Evolutionary conservation across 2,329 filamentous ascomycete species (phyloP).

Genomic region (Aspergillus vadensis): DNA sequence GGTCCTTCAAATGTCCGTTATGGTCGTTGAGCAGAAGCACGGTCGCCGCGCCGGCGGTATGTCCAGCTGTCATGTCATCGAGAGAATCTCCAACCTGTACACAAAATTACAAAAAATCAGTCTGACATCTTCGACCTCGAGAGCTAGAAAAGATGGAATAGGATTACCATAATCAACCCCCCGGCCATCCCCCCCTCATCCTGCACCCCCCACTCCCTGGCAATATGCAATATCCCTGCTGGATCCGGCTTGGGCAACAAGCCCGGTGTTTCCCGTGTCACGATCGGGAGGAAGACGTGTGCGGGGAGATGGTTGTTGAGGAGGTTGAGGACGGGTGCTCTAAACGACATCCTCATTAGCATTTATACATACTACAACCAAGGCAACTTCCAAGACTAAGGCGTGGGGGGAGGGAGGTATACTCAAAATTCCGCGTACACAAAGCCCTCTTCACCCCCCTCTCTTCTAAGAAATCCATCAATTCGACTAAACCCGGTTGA

Average conservation of each 20-base stretch:
- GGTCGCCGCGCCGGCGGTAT: conserved; percentile 80
- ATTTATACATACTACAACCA: too few relatives aligned
- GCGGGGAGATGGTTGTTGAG: conserved; percentile 71
- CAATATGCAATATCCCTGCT: conserved; percentile 84
- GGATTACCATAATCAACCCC: conserved; percentile 41
- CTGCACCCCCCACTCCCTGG: conserved; percentile 68
- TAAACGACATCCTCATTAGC: conserved; percentile 16
- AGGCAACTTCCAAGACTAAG: too few relatives aligned
- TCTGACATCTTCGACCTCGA: neutral
- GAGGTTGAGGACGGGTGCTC: conserved; percentile 47
- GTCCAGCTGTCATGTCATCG: conserved; percentile 90
- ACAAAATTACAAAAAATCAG: neutral
- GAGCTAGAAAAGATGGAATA: neutral
- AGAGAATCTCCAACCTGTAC: conserved; percentile 69
- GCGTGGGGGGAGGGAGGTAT: conserved; percentile 31
- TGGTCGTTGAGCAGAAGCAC: conserved; percentile 84
- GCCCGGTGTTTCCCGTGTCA: conserved; percentile 76
- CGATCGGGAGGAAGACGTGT: conserved; percentile 72
- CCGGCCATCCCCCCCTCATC: conserved; percentile 42
- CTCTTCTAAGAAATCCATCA: conserved; percentile 81
- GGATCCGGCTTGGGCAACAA: conserved; percentile 77
- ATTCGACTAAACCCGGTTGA: conserved; percentile 72
- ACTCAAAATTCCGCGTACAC: conserved; percentile 92
- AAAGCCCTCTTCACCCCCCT: conserved; percentile 74
- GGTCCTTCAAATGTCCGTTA: conserved; percentile 69